Evolutionary conservation across 768 basidiomycete species (phyloP), one percentile per base, ranked within the genome.

Genomic region (Naganishia vishniacii): DNA sequence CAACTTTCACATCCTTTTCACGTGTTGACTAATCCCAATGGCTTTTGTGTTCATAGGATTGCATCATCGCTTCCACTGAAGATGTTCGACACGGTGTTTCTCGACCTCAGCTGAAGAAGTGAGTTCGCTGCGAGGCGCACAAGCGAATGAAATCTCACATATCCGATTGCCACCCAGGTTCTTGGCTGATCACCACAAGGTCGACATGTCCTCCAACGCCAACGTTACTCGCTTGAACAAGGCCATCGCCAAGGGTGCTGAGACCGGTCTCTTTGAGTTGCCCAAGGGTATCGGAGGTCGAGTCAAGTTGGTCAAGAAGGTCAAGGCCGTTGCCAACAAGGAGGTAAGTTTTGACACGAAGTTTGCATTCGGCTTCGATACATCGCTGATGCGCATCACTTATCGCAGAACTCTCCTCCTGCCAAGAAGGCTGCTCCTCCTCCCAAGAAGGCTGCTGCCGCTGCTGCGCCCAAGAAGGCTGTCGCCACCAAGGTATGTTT

Each of bases 71-170:
- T 34, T 80, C 85, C 74, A 83, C 83, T 69, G 85, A 86, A 44
- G 86, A 88, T 40, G 80, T 81, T 28, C 84, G 87, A 48, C 69
- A 79, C 61, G 89, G 89, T 65, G 89, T 89, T 41, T 91, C 89
- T 15, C 83, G 91, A 49, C 78, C 80, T 23, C 81, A 81, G 7
- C 86, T 92, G 78, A 93, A 92, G 84, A 89, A 88, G 83, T 88
- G 64, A 68, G 83, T 83, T 61, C 46, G 42, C 42, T n/a, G n/a
- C n/a, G n/a, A n/a, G n/a, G n/a, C n/a, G n/a, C n/a, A n/a, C n/a
- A n/a, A n/a, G n/a, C n/a, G n/a, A n/a, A n/a, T n/a, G n/a, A n/a
- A n/a, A 45, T 46, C 25, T 34, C 15, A 44, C 48, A 7, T 3
- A 26, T 18, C 62, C 13, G 34, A 53, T 45, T 28, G 25, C 31